Base-by-base conservation (phyloP, 1,284 basidiomycete genomes). In the Chondrostereum purpureum region DNA sequence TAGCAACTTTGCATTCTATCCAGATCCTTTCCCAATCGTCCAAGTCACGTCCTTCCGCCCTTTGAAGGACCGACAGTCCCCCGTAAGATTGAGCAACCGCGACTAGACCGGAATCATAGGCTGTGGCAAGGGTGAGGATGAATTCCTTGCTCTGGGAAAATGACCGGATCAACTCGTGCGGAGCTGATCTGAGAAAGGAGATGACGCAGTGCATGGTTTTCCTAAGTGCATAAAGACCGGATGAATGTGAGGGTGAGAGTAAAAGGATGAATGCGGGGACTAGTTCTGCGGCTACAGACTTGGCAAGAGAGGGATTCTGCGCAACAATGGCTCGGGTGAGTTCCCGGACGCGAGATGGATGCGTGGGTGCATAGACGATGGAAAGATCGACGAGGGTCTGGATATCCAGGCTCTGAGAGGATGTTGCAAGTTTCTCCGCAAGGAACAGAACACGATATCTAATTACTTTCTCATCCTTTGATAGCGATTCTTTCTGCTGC, bases 21-120 rank as follows among this genome's bases (percentile, higher is more conserved):
- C 78, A 83, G 38, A 83, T 69, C 16, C 65, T 67, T 51, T 83
- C 77, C 83, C 83, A 86, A 39, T 83, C 73, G 53, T 80, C 78
- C 13, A 71, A 60, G 11, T 66, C 61, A 42, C 64, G 63, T 31
- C 59, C 45, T 13, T 52, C 47, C 31, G 51, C 22, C 23, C 54
- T 50, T 12, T 59, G 49, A 3, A 70, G 56, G 4, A 69, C 54
- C 8, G 63, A 57, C 8, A 76, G 55, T 6, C 80, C 80, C 1
- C 84, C 83, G 47, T 86, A 83, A 0, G 77, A 77, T 18, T 67
- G 68, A 1, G 80, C 74, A 36, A 82, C 60, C 8, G 69, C 48
- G 0, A 68, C 55, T 23, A 87, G 69, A 4, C 77, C 79, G 6
- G 64, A 56, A 46, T 80, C 77, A 49, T 87, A 87, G 1, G 74